Conservation (phyloP, 2,329 filamentous ascomycete species). For the Rutstroemia sp. region DNA sequence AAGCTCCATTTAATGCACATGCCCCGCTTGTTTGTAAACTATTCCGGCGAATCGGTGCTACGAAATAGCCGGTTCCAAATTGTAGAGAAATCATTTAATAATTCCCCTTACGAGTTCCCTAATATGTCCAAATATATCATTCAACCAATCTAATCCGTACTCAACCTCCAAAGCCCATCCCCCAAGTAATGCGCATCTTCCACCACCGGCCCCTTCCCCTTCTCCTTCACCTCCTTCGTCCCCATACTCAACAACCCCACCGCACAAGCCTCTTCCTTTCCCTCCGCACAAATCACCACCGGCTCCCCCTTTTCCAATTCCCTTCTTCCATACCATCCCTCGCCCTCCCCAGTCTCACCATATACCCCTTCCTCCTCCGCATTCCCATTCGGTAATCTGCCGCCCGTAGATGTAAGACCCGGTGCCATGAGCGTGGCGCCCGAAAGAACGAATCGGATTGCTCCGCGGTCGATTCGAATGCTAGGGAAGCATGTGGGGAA, state of each 20-base stretch:
- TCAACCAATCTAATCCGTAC: conserved; percentile 20
- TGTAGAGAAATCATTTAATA: no score
- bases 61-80: no score
- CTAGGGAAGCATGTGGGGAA: conserved; percentile 80
- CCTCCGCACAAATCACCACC: conserved; percentile 85
- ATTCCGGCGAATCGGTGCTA: no score
- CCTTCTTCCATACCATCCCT: conserved; percentile 44
- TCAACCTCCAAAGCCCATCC: conserved; percentile 75
- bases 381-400: conserved; percentile 55
- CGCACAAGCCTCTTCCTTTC: conserved; percentile 85
- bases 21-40: no score
- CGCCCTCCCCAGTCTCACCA: conserved; percentile 29
- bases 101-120: no score
- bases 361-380: conserved; percentile 31
- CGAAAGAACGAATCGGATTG: conserved; percentile 90
- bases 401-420: conserved; percentile 77
- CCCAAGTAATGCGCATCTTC: conserved; percentile 91
- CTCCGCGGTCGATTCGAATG: conserved; percentile 87
- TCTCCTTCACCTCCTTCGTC: conserved; percentile 86
- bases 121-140: background rate
- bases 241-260: conserved; percentile 78
- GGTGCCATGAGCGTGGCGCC: conserved; percentile 96
- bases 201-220: conserved; percentile 89
- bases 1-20: no score
- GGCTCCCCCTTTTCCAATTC: conserved; percentile 75